phyloP scores from a whole-genome alignment of 2,329 filamentous ascomycete species.

The Myotisia sp. region DNA sequence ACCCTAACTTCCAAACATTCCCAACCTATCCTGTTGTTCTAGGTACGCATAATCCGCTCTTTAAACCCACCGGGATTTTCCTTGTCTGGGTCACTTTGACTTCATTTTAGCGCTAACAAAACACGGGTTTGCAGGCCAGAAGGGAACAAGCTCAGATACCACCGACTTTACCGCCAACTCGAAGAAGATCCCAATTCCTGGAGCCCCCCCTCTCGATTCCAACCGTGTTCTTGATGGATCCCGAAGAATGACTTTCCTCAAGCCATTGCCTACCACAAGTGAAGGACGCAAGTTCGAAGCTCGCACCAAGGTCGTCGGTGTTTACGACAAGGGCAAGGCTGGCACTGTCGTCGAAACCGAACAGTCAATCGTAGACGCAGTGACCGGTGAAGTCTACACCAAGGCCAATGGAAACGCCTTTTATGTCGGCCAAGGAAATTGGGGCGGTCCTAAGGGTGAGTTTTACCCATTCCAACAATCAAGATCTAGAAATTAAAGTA shows the following conservation, averaged over 20 bases:
- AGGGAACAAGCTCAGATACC: too few relatives aligned
- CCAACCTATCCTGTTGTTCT: constrained; percentile 77
- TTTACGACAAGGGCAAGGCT: constrained; percentile 80
- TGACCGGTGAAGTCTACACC: constrained; percentile 55
- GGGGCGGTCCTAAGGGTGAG: constrained; percentile 77
- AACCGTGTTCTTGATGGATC: constrained; percentile 69
- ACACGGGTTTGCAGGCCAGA: too few relatives aligned
- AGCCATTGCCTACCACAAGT: constrained; percentile 58
- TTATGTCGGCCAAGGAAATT: constrained; percentile 65
- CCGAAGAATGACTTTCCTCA: constrained; percentile 62
- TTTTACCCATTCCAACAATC: neutral
- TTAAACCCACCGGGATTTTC: too few relatives aligned
- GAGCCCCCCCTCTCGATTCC: constrained; percentile 61
- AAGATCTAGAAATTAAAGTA: neutral
- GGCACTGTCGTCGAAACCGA: constrained; percentile 72
- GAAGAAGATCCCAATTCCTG: too few relatives aligned
- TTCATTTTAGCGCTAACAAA: too few relatives aligned
- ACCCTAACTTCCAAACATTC: constrained; percentile 75
- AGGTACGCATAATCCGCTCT: constrained; percentile 35
- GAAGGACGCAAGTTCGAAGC: constrained; percentile 61
- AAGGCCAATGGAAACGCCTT: constrained; percentile 58
- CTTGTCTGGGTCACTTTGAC: too few relatives aligned
- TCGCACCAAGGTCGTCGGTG: constrained; percentile 62
- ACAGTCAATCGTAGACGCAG: constrained; percentile 57
- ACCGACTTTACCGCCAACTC: too few relatives aligned